Evolutionary conservation across 139 green algal genomes (phyloP).

Genomic region (Mesostigma viride): DNA sequence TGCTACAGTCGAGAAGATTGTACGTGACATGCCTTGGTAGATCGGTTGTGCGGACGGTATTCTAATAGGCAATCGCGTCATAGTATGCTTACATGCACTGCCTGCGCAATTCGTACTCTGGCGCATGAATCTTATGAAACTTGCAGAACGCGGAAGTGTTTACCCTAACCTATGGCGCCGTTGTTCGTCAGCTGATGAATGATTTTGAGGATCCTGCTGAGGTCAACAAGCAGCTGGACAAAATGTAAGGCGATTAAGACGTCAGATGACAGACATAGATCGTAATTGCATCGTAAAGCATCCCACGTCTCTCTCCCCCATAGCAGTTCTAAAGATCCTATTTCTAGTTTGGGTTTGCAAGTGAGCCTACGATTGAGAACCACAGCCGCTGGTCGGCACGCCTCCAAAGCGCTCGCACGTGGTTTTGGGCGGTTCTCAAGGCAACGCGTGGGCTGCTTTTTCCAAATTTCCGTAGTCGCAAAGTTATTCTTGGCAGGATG

Average conservation of each 20-base stretch:
- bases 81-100: neutral
- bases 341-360: no score
- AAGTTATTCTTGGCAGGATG: no score
- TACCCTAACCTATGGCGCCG: slow-evolving; percentile 87
- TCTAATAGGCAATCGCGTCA: neutral
- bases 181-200: slow-evolving; percentile 87
- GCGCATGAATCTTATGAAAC: neutral
- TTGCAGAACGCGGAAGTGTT: slow-evolving; percentile 83
- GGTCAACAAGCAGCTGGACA: slow-evolving; percentile 92
- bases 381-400: no score
- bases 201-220: slow-evolving; percentile 81
- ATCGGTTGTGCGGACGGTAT: neutral
- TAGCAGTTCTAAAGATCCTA: no score
- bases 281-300: neutral
- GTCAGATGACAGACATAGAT: slow-evolving; percentile 16
- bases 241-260: slow-evolving; percentile 45
- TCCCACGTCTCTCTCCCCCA: no score
- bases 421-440: no score
- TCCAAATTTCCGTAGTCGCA: no score
- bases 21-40: neutral
- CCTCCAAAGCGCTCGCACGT: no score
- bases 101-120: neutral
- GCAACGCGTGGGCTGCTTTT: no score
- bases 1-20: slow-evolving; percentile 21
- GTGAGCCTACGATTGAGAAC: no score